Evolutionary conservation across 1,284 basidiomycete genomes (phyloP).

Genomic region (Meira nashicola): DNA sequence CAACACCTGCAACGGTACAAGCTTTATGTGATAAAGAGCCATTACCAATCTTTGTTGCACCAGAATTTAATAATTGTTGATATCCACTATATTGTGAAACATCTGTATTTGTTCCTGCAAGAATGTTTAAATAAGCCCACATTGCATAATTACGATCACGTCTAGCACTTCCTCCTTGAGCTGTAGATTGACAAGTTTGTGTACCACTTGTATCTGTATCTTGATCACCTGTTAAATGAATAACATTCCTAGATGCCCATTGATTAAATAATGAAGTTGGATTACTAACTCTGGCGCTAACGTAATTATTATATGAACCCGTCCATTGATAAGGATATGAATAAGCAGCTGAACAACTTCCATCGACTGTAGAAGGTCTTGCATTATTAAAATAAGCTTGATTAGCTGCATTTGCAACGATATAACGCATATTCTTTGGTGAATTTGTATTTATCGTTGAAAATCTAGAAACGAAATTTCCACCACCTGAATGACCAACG

Average conservation of each 20-base stretch:
- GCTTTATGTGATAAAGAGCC: neutral
- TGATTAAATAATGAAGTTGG: neutral
- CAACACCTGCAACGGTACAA: conserved; percentile 3
- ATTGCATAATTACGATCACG: conserved; percentile 5
- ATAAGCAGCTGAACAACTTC: neutral
- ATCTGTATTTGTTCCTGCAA: conserved; percentile 11
- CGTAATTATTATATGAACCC: neutral
- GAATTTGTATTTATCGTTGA: conserved; percentile 7
- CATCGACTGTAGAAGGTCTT: neutral
- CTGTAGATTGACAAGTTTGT: neutral
- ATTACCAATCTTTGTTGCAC: neutral
- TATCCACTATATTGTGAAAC: neutral
- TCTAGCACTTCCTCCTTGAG: conserved; percentile 3
- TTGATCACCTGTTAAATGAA: neutral
- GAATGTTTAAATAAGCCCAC: conserved; percentile 9
- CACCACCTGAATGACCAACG: conserved; percentile 47
- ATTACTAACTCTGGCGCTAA: neutral
- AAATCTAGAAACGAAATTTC: conserved; percentile 39
- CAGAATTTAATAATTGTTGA: neutral
- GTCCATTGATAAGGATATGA: conserved; percentile 1
- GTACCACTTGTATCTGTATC: conserved; percentile 1
- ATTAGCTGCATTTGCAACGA: conserved; percentile 4
- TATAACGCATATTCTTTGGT: neutral
- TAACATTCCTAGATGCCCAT: neutral
- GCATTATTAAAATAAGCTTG: conserved; percentile 6